phyloP scores from a whole-genome alignment of 257 asterid genomes.

The Lycium ferocissimum region DNA sequence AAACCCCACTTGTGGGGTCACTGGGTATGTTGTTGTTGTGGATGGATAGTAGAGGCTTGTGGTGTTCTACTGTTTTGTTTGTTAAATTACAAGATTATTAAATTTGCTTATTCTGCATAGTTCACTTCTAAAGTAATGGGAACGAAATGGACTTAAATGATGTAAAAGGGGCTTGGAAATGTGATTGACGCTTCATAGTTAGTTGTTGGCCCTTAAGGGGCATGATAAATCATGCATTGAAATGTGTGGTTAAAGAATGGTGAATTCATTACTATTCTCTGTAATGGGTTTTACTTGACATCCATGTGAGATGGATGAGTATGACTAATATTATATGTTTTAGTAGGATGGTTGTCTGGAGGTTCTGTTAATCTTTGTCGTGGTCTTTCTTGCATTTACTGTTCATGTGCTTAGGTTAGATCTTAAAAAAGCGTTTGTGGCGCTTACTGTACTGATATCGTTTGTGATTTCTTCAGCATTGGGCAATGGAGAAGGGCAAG shows the following conservation, averaged over 20 bases:
- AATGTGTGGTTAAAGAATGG: neutral
- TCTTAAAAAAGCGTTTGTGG: neutral
- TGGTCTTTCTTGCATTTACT: neutral
- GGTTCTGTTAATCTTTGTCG: neutral
- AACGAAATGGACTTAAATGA: neutral
- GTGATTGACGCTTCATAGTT: neutral
- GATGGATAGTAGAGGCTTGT: neutral
- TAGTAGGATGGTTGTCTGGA: neutral
- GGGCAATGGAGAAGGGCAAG: constrained; percentile 44
- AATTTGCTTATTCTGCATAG: neutral
- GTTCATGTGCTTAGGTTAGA: constrained; percentile 10
- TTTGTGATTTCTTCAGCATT: constrained; percentile 18
- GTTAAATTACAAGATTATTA: neutral
- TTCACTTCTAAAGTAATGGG: constrained; percentile 7
- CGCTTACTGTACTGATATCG: constrained; percentile 11
- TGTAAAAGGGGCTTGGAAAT: neutral
- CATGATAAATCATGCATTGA: neutral
- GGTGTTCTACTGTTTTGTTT: neutral
- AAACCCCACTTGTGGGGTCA: no score
- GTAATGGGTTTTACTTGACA: neutral
- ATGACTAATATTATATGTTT: neutral
- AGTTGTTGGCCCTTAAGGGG: neutral
- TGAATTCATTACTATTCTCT: neutral
- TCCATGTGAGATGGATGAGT: neutral
- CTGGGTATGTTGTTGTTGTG: no score